These are phyloP conservation scores for Helianthus annuus DNA, from an alignment of 129 eudicot genomes.

Conservation along the genomic window DNA sequence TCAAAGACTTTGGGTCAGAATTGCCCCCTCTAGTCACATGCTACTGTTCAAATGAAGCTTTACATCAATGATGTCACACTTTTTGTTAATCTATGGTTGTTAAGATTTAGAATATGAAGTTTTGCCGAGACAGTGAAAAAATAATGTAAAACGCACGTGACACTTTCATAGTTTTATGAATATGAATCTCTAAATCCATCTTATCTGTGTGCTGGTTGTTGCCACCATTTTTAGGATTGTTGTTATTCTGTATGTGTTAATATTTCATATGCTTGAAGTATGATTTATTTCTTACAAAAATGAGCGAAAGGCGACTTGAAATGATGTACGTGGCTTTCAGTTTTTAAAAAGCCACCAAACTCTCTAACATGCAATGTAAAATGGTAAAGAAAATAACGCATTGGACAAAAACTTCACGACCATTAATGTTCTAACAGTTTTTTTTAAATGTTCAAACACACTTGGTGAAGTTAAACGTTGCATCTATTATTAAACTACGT, in stretches of 20 bases:
- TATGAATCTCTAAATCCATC: background rate
- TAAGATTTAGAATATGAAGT: slow-evolving; percentile 12
- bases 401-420: background rate
- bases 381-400: background rate
- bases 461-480: too few species aligned
- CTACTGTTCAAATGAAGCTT: background rate
- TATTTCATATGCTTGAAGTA: background rate
- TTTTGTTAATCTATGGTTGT: background rate
- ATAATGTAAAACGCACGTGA: background rate
- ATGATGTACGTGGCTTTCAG: slow-evolving; percentile 5
- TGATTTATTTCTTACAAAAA: slow-evolving; percentile 1
- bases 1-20: too few species aligned
- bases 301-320: background rate
- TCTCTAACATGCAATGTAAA: slow-evolving; percentile 6
- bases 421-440: background rate
- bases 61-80: background rate
- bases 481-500: background rate
- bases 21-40: too few species aligned
- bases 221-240: background rate
- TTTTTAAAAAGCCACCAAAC: background rate
- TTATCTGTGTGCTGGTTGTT: slow-evolving; percentile 3
- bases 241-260: background rate
- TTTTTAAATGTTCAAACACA: background rate
- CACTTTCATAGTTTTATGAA: background rate
- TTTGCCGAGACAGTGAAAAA: slow-evolving; percentile 5